Conservation (phyloP, 208 protist species). For the Acanthamoeba lenticulata region DNA sequence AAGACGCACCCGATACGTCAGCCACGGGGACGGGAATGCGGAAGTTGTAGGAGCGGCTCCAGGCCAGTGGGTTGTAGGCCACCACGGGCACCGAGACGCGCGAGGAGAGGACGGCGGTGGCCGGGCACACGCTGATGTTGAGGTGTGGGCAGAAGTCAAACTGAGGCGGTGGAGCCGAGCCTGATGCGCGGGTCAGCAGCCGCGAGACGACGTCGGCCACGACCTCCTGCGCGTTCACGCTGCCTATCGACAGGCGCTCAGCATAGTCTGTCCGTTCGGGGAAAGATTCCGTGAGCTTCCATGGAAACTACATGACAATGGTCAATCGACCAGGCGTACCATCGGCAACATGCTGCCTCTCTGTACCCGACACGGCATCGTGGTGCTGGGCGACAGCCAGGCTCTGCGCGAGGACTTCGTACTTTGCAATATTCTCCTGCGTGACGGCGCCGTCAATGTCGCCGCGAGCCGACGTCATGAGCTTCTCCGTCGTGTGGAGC, state of each 20-base stretch:
- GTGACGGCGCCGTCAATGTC: neutral
- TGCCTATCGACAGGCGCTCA: conserved; percentile 17
- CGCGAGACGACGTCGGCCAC: neutral
- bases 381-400: conserved; percentile 80
- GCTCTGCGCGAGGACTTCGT: conserved; percentile 37
- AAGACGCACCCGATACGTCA: neutral
- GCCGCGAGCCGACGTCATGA: neutral
- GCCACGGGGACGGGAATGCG: neutral
- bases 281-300: no score
- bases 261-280: conserved; percentile 51
- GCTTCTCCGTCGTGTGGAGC: conserved; percentile 45
- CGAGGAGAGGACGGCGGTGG: neutral
- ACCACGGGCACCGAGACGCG: conserved; percentile 7
- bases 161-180: neutral
- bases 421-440: neutral
- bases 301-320: neutral
- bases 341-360: conserved; percentile 60
- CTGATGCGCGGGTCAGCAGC: neutral
- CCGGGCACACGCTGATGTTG: conserved; percentile 39
- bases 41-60: conserved; percentile 28
- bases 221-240: neutral
- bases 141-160: conserved; percentile 44
- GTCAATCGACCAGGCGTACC: neutral
- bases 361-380: conserved; percentile 80
- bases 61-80: conserved; percentile 52